Evolutionary conservation across 2,329 filamentous ascomycete genomes (phyloP).

Genomic region (Westerdykella aurantiaca): DNA sequence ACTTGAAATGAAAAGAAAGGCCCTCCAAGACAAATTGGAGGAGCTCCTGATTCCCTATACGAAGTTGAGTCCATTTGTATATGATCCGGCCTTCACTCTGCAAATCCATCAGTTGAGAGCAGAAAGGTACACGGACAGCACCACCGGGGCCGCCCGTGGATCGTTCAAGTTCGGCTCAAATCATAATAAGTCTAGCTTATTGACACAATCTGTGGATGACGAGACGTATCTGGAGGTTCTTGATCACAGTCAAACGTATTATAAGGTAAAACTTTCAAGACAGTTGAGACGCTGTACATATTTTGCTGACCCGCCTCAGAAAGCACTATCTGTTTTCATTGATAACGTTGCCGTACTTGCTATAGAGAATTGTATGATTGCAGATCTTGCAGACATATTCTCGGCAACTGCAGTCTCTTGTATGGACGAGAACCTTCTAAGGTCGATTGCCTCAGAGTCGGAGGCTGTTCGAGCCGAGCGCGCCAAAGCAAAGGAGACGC

Average conservation of each 20-base stretch:
- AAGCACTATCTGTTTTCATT: slow-evolving; percentile 21
- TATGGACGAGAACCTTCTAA: slow-evolving; percentile 19
- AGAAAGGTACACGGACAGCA: slow-evolving; percentile 5
- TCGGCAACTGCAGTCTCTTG: slow-evolving; percentile 11
- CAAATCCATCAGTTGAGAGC: slow-evolving; percentile 13
- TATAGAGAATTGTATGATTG: slow-evolving; percentile 22
- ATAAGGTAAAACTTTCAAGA: slow-evolving; percentile 12
- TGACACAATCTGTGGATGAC: slow-evolving; percentile 18
- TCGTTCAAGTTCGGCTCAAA: background rate
- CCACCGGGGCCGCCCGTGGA: background rate
- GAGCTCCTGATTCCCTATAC: slow-evolving; percentile 19
- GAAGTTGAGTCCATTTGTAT: slow-evolving; percentile 15
- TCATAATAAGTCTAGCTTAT: slow-evolving; percentile 4
- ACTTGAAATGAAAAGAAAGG: slow-evolving; percentile 10
- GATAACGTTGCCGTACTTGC: slow-evolving; percentile 23
- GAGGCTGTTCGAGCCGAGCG: slow-evolving; percentile 15
- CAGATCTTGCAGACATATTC: slow-evolving; percentile 17
- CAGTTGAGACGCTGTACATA: background rate
- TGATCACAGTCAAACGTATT: slow-evolving; percentile 22
- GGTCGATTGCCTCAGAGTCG: slow-evolving; percentile 20
- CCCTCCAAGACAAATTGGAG: slow-evolving; percentile 14
- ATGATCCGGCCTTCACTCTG: slow-evolving; percentile 17
- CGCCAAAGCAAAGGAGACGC: slow-evolving; percentile 7
- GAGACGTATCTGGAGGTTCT: slow-evolving; percentile 23
- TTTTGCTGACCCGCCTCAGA: slow-evolving; percentile 11